Percentiles rank a stretch among this genome's conserved stretches.
Evolutionary conservation across 176 grass and related monocot genomes (phyloP).

Genomic region (Aegilops bicornis): DNA sequence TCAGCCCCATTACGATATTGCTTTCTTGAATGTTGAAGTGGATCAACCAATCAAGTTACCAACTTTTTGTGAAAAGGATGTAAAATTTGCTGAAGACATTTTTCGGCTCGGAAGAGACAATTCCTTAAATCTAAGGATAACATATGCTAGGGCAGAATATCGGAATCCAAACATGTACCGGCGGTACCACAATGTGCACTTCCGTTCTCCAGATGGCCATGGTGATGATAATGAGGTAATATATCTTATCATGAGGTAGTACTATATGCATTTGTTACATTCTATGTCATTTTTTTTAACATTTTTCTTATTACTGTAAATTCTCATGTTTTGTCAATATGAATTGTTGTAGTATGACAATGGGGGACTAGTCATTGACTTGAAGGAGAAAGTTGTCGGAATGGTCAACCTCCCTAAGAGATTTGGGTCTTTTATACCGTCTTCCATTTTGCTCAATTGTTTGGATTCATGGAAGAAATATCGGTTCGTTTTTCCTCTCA

Average conservation of each 20-base stretch:
- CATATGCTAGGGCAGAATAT: background rate
- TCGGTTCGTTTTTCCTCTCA: background rate
- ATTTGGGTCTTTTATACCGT: constrained; percentile 3
- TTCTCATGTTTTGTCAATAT: background rate
- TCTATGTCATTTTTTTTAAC: too few relatives aligned
- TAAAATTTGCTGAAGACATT: background rate
- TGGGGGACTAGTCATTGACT: constrained; percentile 1
- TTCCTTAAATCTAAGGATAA: background rate
- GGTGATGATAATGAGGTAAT: background rate
- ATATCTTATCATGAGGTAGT: background rate
- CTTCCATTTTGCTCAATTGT: background rate
- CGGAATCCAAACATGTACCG: background rate
- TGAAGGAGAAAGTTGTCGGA: background rate
- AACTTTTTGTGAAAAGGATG: background rate
- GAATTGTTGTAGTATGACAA: background rate
- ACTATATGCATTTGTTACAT: too few relatives aligned
- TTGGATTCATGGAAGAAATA: background rate
- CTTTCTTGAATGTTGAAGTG: background rate
- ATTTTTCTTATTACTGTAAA: too few relatives aligned
- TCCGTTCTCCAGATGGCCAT: background rate
- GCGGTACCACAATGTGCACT: background rate
- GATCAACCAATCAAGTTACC: background rate
- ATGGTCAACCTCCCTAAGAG: background rate
- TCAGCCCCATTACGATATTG: constrained; percentile 18
- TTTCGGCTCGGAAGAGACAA: background rate